phyloP scores from a whole-genome alignment of 345 rosid species.

The Noccaea caerulescens region DNA sequence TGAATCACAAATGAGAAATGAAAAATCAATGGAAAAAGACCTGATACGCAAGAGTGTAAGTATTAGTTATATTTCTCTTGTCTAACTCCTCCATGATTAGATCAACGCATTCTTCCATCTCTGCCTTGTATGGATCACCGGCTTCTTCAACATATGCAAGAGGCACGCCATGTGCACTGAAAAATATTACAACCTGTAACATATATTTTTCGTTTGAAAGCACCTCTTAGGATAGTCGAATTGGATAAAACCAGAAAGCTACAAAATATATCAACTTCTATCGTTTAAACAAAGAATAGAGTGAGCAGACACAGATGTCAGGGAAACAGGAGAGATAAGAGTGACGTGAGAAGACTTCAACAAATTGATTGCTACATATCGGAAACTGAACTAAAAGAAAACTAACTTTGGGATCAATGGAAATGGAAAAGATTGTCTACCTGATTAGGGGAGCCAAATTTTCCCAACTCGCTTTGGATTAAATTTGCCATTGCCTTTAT shows the following conservation, averaged over 20 bases:
- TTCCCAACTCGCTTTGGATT: conserved; percentile 72
- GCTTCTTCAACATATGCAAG: conserved; percentile 99
- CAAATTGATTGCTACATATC: background rate
- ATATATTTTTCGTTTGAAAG: conserved; percentile 39
- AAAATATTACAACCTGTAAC: conserved; percentile 89
- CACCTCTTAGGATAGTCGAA: conserved; percentile 33
- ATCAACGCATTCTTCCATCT: conserved; percentile 99
- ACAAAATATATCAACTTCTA: conserved; percentile 7
- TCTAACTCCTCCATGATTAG: conserved; percentile 96
- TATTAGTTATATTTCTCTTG: conserved; percentile 69
- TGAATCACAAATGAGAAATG: background rate
- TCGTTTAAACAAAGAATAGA: too few relatives aligned
- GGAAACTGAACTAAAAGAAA: background rate
- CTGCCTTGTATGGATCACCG: conserved; percentile 99
- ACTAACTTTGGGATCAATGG: background rate
- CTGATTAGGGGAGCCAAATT: conserved; percentile 72
- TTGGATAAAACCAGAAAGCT: conserved; percentile 9
- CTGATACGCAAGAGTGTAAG: conserved; percentile 97
- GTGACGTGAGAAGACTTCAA: conserved; percentile 10
- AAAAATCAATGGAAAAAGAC: conserved; percentile 43
- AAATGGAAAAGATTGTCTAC: conserved; percentile 44
- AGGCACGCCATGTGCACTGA: conserved; percentile 99
- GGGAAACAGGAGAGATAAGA: too few relatives aligned
- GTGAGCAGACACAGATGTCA: too few relatives aligned
- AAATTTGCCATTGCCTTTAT: conserved; percentile 84